Evolutionary conservation across 2,329 filamentous ascomycete genomes (phyloP), one percentile per base, ranked within the genome.

Genomic region (Epicoccum nigrum): DNA sequence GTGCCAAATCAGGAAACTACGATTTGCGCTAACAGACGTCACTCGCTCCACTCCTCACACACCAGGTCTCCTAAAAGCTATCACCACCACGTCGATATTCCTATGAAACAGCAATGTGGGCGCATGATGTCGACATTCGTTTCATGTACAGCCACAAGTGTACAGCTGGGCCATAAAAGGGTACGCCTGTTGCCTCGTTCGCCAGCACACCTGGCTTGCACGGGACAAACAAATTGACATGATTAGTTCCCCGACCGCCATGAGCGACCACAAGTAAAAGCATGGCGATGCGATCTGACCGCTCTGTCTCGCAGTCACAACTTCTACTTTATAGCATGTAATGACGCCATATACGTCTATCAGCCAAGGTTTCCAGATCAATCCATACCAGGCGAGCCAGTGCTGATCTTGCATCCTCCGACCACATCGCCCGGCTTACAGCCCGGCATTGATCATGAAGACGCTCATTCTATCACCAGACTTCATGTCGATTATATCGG

Each of bases 261-360:
- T 34, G 37, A 54, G 8, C 44, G 35, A 25, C 66, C 66, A 19
- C 16, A 37, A 13, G 50, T 75, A 16, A 69, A 69, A 19, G 47
- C 49, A 40, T 77, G 75, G 75, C 67, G 76, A 39, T 76, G 74
- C 56, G 76, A 78, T 42, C 62, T 77, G 59, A 80, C 77, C 13
- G 77, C 69, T 5, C 65, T 81, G 11, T 80, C 78, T 13, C 72
- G 76, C 41, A 56, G 60, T 2, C 69, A 75, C 62, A 80, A 81
- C 48, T 68, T 80, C n/a, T 80, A 76, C 59, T 79, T 80, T 45
- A 67, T 80, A n/a, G 78, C 76, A 11, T 74, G 71, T 48, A 64
- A 58, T 16, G 61, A 70, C 41, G 54, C 64, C 1, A 70, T 81
- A 8, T 67, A 74, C 43, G 69, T 80, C 25, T 78, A 77, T 51